Percentiles rank a stretch among this genome's conserved stretches.
Evolutionary conservation across 176 grass and related monocot genomes (phyloP).

Genomic region (Oryza brachyantha): DNA sequence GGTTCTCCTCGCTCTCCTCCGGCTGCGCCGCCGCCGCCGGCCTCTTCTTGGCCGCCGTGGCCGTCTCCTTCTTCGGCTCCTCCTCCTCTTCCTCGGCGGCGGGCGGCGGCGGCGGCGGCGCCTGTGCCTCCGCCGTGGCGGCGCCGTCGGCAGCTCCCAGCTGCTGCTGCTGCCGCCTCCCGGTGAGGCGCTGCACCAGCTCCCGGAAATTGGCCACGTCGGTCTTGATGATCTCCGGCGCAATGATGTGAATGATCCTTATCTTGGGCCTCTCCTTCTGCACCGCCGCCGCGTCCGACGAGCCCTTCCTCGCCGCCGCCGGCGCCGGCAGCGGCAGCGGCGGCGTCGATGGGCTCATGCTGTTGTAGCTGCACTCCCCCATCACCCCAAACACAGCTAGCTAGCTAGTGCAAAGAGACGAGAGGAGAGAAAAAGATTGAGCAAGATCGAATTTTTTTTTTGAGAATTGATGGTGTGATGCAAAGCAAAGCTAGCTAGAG

Average conservation of each 20-base stretch:
- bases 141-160: background rate
- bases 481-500: background rate
- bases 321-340: background rate
- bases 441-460: too few relatives aligned
- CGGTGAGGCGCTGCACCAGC: constrained; percentile 89
- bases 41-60: constrained; percentile 33
- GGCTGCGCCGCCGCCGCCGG: background rate
- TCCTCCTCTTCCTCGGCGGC: background rate
- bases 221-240: constrained; percentile 91
- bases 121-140: background rate
- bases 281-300: background rate
- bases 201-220: constrained; percentile 77
- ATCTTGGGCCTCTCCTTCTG: constrained; percentile 56
- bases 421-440: background rate
- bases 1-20: background rate
- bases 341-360: constrained; percentile 13
- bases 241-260: constrained; percentile 66
- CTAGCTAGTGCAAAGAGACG: background rate
- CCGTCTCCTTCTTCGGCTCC: background rate
- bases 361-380: constrained; percentile 31
- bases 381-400: background rate
- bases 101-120: background rate
- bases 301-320: background rate
- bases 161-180: too few relatives aligned
- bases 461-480: background rate